Conservation (phyloP, 2,329 filamentous ascomycete genomes). For the Chrysosporium keratinophilum region DNA sequence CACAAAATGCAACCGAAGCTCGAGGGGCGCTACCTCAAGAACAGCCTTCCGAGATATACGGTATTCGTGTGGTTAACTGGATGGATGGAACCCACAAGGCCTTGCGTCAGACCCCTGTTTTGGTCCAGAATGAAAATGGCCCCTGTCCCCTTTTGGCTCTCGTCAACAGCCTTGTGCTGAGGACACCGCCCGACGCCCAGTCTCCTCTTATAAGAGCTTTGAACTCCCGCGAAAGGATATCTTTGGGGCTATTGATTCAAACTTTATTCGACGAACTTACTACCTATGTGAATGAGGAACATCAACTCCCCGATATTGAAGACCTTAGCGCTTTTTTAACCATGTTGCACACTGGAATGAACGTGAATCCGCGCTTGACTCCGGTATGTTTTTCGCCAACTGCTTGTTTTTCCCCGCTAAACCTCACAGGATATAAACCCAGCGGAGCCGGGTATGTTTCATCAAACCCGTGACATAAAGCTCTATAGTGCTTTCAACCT, state of each 20-base stretch:
- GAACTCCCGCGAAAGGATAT: conserved; percentile 73
- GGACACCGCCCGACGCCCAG: conserved; percentile 56
- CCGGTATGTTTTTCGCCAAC: conserved; percentile 34
- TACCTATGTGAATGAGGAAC: conserved; percentile 58
- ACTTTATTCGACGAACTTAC: conserved; percentile 90
- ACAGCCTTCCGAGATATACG: conserved; percentile 59
- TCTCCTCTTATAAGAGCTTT: conserved; percentile 70
- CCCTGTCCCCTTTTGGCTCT: conserved; percentile 87
- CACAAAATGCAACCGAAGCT: background rate
- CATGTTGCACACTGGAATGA: conserved; percentile 90
- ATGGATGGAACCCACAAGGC: conserved; percentile 54
- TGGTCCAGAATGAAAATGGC: conserved; percentile 88
- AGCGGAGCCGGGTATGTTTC: conserved; percentile 60
- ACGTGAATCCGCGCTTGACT: conserved; percentile 86
- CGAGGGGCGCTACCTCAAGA: background rate
- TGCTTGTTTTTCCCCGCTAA: background rate
- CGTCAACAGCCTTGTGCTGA: conserved; percentile 82
- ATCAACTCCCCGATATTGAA: conserved; percentile 69
- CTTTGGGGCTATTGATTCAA: conserved; percentile 71
- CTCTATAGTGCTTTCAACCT: conserved; percentile 83
- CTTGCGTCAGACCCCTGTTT: conserved; percentile 68
- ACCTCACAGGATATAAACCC: conserved; percentile 36
- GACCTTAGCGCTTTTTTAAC: conserved; percentile 82
- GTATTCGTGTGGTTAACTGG: conserved; percentile 87
- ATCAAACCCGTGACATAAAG: conserved; percentile 77